Percentiles rank a stretch among this genome's conserved stretches.
Evolutionary conservation across 805 yeast genomes (phyloP).

Genomic region (Blastobotrys muscicola): DNA sequence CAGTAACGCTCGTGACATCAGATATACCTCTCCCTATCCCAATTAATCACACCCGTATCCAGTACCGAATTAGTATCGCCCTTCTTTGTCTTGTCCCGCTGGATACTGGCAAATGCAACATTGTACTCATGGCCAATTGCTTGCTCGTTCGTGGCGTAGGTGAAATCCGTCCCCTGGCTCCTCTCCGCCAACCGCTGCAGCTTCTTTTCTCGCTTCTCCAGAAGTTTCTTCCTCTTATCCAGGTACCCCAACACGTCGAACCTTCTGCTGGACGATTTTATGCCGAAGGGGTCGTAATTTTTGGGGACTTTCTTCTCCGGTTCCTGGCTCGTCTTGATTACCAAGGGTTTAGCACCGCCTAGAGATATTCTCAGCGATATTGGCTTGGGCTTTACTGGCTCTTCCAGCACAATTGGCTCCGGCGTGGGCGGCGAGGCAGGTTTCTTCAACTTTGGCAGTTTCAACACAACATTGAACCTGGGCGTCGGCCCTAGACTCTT

Average conservation of each 20-base stretch:
- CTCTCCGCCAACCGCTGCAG: not conserved
- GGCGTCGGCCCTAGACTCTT: not conserved
- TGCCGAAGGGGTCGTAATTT: constrained; percentile 10
- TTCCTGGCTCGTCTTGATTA: constrained; percentile 1
- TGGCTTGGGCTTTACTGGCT: constrained; percentile 4
- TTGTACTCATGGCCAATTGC: constrained; percentile 7
- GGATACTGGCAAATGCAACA: constrained; percentile 8
- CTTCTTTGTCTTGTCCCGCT: constrained; percentile 2
- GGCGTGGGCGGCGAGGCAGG: not conserved
- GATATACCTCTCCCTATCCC: constrained; percentile 7
- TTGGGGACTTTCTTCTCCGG: constrained; percentile 4
- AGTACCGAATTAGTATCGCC: constrained; percentile 4
- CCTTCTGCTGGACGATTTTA: constrained; percentile 4
- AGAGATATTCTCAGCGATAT: constrained; percentile 7
- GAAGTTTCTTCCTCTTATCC: constrained; percentile 3
- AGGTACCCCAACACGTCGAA: constrained; percentile 10
- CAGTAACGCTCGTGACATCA: too few relatives aligned
- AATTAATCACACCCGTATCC: constrained; percentile 9
- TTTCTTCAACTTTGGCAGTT: not conserved
- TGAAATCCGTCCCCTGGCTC: not conserved
- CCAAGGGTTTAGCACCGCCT: not conserved
- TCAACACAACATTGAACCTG: not conserved
- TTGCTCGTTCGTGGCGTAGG: not conserved
- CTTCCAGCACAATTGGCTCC: not conserved
- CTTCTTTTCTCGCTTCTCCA: constrained; percentile 7